Evolutionary conservation across 306 rosid species (phyloP), one percentile per base, ranked within the genome.

Genomic region (Acacia acuminata): DNA sequence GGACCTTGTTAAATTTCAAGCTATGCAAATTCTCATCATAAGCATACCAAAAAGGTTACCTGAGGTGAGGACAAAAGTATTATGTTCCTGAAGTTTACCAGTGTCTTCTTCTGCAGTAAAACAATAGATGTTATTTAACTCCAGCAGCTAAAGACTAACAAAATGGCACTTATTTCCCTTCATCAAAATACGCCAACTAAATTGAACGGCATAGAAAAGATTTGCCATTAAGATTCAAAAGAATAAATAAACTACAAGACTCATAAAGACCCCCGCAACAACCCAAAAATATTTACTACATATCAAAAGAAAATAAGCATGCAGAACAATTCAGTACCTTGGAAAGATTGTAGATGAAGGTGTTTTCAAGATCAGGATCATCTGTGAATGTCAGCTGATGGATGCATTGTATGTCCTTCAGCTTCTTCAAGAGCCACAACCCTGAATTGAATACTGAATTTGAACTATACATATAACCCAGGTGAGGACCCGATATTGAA

Each of bases 321-420:
- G 79, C 64, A 75, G 74, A 65, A 53, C 74, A 87, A 68, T 77
- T 82, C 72, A 47, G 68, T 88, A 94, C 98, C 98, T 92, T 94
- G 55, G 93, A 94, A 77, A 94, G 96, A 83, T 88, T 87, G 91
- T 86, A 94, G 85, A 94, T 91, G 89, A 94, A 94, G 40, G 98
- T 92, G 78, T 90, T 92, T 84, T 86, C 94, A 55, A 94, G 90
- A 86, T 92, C 97, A 34, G 87, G 92, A 78, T 92, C 93, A 85
- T 94, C 98, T 0, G 98, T 91, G 79, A 94, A 92, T 70, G 98
- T 94, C 60, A 94, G 92, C 81, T 94, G 98, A 87, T 94, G 98
- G 88, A 94, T 88, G 87, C 97, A 94, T 77, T 86, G 96, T 3
- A 90, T 86, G 77, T 90, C 89, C 89, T 92, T 94, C 79, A 94